Evolutionary conservation across 805 yeast genomes (phyloP).

Genomic region (Yarrowia yakushimensis): DNA sequence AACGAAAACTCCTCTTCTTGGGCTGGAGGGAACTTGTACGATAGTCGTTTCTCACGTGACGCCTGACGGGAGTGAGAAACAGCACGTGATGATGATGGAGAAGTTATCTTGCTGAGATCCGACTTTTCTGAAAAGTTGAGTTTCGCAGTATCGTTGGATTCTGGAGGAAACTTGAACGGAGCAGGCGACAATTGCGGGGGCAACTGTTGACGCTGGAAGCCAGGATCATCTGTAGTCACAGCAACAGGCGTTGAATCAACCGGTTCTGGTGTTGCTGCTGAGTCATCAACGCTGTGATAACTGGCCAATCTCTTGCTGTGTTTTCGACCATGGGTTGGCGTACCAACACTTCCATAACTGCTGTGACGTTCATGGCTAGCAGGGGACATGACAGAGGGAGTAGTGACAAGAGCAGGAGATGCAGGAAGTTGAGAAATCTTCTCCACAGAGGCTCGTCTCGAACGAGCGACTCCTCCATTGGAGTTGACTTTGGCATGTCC

Average conservation of each 20-base stretch:
- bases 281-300: not conserved
- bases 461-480: not conserved
- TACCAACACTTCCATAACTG: not conserved
- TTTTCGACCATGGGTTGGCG: not conserved
- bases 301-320: not conserved
- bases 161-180: not conserved
- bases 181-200: not conserved
- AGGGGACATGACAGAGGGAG: not conserved
- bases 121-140: not conserved
- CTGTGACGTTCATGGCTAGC: not conserved
- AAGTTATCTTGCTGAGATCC: not conserved
- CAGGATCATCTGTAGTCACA: not conserved
- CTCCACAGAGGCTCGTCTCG: not conserved
- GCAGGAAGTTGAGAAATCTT: not conserved
- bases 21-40: slow-evolving; percentile 1
- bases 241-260: not conserved
- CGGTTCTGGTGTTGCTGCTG: too few species aligned
- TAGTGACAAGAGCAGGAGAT: too few species aligned
- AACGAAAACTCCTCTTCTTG: not conserved
- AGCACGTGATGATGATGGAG: too few species aligned
- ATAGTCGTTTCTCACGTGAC: not conserved
- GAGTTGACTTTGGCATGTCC: not conserved
- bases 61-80: not conserved
- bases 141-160: not conserved
- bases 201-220: not conserved